Evolutionary conservation across 2,329 filamentous ascomycete genomes (phyloP).

Genomic region (Domatiomyces catenatus): DNA sequence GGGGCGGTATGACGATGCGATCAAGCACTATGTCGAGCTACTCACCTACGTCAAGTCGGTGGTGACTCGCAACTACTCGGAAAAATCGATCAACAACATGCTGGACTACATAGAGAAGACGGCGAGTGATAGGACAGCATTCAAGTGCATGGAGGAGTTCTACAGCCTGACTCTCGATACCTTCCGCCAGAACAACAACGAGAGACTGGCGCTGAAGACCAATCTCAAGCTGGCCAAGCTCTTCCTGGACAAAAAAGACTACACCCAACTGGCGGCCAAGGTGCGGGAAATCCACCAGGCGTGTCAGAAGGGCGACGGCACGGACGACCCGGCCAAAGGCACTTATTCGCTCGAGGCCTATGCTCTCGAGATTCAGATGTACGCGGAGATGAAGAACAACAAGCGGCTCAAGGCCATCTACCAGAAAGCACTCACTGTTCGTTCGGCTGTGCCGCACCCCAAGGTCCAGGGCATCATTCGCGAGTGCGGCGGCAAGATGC

Average conservation of each 20-base stretch:
- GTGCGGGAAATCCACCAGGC: slow-evolving; percentile 75
- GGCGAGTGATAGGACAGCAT: slow-evolving; percentile 54
- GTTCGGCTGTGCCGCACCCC: slow-evolving; percentile 93
- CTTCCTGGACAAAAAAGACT: slow-evolving; percentile 82
- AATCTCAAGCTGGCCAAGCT: slow-evolving; percentile 92
- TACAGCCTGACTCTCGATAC: slow-evolving; percentile 86
- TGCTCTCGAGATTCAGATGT: slow-evolving; percentile 96
- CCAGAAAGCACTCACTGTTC: slow-evolving; percentile 75
- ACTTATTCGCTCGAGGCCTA: slow-evolving; percentile 94
- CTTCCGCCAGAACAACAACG: slow-evolving; percentile 95
- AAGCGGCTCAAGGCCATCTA: slow-evolving; percentile 91
- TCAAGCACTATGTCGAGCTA: slow-evolving; percentile 84
- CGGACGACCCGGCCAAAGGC: slow-evolving; percentile 84
- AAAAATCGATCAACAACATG: slow-evolving; percentile 99
- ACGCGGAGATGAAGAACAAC: slow-evolving; percentile 90
- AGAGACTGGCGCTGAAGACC: slow-evolving; percentile 92
- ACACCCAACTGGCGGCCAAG: slow-evolving; percentile 62
- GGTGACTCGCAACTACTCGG: slow-evolving; percentile 93
- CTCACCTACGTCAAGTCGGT: slow-evolving; percentile 95
- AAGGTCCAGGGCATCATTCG: slow-evolving; percentile 99
- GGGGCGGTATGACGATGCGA: slow-evolving; percentile 72
- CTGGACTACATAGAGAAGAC: slow-evolving; percentile 93
- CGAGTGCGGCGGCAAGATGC: slow-evolving; percentile 98
- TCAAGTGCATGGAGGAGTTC: slow-evolving; percentile 80
- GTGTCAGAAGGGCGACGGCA: slow-evolving; percentile 74